phyloP scores from a whole-genome alignment of 805 yeast genomes.

The Lipomyces yamanashiensis region DNA sequence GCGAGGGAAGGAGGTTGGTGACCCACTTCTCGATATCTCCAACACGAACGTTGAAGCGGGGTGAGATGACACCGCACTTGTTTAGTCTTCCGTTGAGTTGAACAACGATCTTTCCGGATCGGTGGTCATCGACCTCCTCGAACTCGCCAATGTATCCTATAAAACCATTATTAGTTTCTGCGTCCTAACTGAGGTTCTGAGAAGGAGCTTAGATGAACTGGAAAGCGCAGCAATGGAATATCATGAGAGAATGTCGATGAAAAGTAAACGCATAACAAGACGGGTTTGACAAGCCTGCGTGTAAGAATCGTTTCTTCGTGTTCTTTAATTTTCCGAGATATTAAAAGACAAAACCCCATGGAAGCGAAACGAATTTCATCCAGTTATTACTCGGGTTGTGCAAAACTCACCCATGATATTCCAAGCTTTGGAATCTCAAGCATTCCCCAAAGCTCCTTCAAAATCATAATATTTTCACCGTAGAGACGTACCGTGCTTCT shows the following conservation, averaged over 20 bases:
- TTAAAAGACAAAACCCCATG: conserved; percentile 97
- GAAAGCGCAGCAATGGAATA: background rate
- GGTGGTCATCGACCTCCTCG: conserved; percentile 98
- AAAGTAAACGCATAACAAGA: conserved; percentile 45
- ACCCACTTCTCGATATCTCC: conserved; percentile 98
- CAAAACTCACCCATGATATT: background rate
- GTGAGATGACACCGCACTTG: conserved; percentile 99
- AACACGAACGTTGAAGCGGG: conserved; percentile 97
- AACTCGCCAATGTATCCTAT: conserved; percentile 91
- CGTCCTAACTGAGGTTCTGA: background rate
- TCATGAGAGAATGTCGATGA: conserved; percentile 38
- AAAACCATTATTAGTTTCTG: background rate
- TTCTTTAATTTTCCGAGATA: conserved; percentile 79
- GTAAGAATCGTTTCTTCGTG: conserved; percentile 45
- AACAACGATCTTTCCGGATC: conserved; percentile 96
- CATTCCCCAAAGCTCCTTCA: background rate
- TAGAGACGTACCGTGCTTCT: conserved; percentile 82
- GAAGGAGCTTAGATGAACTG: no score
- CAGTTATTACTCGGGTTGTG: conserved; percentile 91
- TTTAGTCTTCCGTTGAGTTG: conserved; percentile 97
- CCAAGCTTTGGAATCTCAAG: background rate
- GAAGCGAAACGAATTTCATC: conserved; percentile 82
- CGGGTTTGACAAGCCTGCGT: conserved; percentile 41
- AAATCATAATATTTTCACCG: background rate
- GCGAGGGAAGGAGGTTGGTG: conserved; percentile 96